Conservation (phyloP, 108 stramenopile species). For the Pseudonitzschia multistriata region DNA sequence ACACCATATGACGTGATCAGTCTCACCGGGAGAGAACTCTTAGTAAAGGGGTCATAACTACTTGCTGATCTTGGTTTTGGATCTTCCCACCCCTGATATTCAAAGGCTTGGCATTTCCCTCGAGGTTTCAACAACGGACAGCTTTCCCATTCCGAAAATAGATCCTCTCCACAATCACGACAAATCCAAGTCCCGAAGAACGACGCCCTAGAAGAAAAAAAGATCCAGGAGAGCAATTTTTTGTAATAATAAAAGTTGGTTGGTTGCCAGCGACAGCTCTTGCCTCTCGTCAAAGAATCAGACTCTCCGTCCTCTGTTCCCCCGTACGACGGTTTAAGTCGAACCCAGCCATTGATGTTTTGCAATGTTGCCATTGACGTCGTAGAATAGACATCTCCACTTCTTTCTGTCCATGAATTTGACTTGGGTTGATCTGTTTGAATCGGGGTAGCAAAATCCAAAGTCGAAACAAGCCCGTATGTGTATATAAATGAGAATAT, state of each 20-base stretch:
- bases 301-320: constrained; percentile 10
- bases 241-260: constrained; percentile 2
- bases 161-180: constrained; percentile 8
- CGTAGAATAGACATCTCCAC: not conserved
- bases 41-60: constrained; percentile 5
- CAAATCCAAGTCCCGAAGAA: constrained; percentile 8
- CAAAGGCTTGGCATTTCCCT: constrained; percentile 14
- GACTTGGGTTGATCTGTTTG: not conserved
- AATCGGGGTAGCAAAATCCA: not conserved
- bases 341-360: constrained; percentile 8
- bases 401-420: too few relatives aligned
- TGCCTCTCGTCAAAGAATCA: constrained; percentile 5
- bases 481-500: too few relatives aligned
- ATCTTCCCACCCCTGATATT: constrained; percentile 12
- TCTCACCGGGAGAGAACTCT: not conserved
- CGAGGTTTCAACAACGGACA: constrained; percentile 4
- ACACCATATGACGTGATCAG: constrained; percentile 18
- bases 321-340: constrained; percentile 13
- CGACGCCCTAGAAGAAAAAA: constrained; percentile 3
- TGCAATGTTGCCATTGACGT: not conserved
- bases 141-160: not conserved
- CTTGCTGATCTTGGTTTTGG: constrained; percentile 4
- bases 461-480: too few relatives aligned
- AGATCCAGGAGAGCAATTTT: constrained; percentile 7
- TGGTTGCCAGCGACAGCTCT: constrained; percentile 11